A percentile compares a stretch with the other conserved stretches of the same genome.
These are phyloP conservation scores for Exophiala lecanii-corni DNA, from an alignment of 2,329 filamentous ascomycete species.

Conservation along the genomic window DNA sequence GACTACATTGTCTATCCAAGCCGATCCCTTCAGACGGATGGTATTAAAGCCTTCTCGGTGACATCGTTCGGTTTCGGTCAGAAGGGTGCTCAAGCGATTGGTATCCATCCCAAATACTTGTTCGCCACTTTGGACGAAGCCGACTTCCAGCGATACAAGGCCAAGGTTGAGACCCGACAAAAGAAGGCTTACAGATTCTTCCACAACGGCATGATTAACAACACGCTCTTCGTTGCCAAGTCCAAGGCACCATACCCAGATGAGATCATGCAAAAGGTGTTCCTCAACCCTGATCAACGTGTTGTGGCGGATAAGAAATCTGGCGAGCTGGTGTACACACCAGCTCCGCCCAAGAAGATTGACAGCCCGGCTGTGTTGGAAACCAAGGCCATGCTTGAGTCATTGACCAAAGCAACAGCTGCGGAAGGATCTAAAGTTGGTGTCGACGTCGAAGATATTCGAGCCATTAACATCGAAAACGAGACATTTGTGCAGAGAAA, in stretches of 20 bases:
- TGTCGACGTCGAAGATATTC: slow-evolving; percentile 87
- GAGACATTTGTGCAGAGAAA: slow-evolving; percentile 93
- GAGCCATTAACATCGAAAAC: slow-evolving; percentile 85
- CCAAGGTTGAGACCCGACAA: slow-evolving; percentile 86
- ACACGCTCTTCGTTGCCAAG: slow-evolving; percentile 96
- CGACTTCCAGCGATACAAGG: slow-evolving; percentile 75
- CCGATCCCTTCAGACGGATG: slow-evolving; percentile 92
- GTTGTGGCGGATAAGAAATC: slow-evolving; percentile 84
- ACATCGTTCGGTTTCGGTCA: slow-evolving; percentile 99
- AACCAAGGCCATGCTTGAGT: slow-evolving; percentile 72
- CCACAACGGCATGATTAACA: slow-evolving; percentile 98
- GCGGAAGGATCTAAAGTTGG: slow-evolving; percentile 72
- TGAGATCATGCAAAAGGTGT: slow-evolving; percentile 77
- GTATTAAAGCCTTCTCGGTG: slow-evolving; percentile 96
- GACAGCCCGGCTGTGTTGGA: slow-evolving; percentile 55
- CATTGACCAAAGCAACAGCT: slow-evolving; percentile 63
- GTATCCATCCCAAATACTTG: slow-evolving; percentile 93
- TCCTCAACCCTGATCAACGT: slow-evolving; percentile 89
- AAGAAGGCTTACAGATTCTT: slow-evolving; percentile 99
- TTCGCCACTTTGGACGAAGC: slow-evolving; percentile 88
- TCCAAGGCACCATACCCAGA: slow-evolving; percentile 83
- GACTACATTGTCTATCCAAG: slow-evolving; percentile 97
- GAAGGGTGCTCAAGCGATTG: slow-evolving; percentile 96
- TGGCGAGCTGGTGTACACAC: slow-evolving; percentile 67
- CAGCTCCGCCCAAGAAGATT: slow-evolving; percentile 62